Evolutionary conservation across 2,329 filamentous ascomycete genomes (phyloP), one percentile per base, ranked within the genome.

Genomic region (Penicillium occitanis): DNA sequence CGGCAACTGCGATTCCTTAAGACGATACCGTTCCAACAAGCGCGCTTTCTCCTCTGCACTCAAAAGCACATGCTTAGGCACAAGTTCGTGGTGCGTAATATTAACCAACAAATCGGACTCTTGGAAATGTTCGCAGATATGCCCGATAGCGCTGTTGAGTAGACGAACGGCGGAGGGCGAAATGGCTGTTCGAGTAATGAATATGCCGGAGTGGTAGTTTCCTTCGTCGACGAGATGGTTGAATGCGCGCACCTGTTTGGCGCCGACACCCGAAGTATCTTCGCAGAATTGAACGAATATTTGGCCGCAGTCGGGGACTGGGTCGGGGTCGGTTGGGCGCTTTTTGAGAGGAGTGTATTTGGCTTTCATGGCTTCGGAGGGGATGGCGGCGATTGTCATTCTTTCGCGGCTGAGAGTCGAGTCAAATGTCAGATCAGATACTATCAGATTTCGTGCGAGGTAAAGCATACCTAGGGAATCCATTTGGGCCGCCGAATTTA

Each of bases 1-100:
- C 4, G 95, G 95, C 75, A 99, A 84, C 83, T 99, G 95, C 10
- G 92, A 97, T 85, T 99, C 95, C 87, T 97, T 98, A 78, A 99
- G 82, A 59, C 95, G 88, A 81, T 99, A 99, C 69, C 95, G 86
- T 81, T 93, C 88, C 68, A 99, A 84, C 74, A 99, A 82, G 44
- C 91, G 90, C 57, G 82, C 82, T 86, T 97, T 97, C 84, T 99
- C 95, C 73, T 96, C 92, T 55, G 88, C 86, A 73, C 92, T 96
- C 65, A 99, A 87, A 68, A 98, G 82, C 44, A 98, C 89, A 77
- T 99, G 95, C 77, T 91, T 93, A 53, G 95, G 95, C 35, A 99
- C 95, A 65, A 99, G 86, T 81, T 98, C 94, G 82, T 99, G 95
- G 78, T 93, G 91, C 67, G 94, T 98, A 79, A 99, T 98, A 82